phyloP scores from a whole-genome alignment of 257 asterid genomes.

The Petunia secreta region DNA sequence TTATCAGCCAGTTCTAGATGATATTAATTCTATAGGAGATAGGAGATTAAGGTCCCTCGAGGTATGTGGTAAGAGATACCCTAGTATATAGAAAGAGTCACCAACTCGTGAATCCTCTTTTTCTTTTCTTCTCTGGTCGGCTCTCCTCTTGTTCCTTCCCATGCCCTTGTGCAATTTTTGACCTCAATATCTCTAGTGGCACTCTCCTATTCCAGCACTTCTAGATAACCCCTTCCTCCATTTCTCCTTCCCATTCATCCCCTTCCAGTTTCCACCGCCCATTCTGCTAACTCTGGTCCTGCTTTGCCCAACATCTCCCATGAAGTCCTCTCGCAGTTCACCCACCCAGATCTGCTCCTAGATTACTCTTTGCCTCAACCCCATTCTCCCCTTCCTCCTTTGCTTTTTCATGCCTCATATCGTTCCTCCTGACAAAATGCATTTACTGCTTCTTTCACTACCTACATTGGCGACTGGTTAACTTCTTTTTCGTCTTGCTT shows the following conservation, averaged over 20 bases:
- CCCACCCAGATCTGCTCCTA: background rate
- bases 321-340: background rate
- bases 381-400: background rate
- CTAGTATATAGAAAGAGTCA: background rate
- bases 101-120: background rate
- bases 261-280: too few species aligned
- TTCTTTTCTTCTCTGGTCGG: background rate
- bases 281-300: background rate
- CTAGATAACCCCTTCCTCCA: background rate
- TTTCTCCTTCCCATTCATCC: background rate
- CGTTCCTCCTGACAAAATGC: background rate
- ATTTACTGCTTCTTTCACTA: too few species aligned
- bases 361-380: background rate
- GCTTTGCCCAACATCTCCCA: background rate
- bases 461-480: background rate
- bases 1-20: slow-evolving; percentile 4
- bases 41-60: slow-evolving; percentile 10
- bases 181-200: background rate
- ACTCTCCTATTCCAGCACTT: background rate
- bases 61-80: background rate
- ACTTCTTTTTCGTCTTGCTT: background rate
- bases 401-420: background rate
- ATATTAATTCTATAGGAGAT: background rate
- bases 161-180: background rate
- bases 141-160: background rate